Base-by-base conservation (phyloP, 805 yeast species). In the Zygotorulaspora chibaensis region DNA sequence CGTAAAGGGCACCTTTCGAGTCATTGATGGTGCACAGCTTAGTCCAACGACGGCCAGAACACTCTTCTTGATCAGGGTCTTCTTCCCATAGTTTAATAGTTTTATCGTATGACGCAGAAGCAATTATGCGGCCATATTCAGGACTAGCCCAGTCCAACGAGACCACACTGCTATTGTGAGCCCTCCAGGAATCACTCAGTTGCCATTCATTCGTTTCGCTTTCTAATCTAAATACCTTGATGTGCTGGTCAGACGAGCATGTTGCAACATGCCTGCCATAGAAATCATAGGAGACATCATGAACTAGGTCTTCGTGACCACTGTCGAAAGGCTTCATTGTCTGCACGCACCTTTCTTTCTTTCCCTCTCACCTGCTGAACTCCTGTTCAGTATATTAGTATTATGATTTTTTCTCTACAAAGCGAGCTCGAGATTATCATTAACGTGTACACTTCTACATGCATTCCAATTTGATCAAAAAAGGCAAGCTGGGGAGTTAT, bases 261-360 rank as follows among this genome's bases (percentile, higher is more conserved):
- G 97, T 91, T 2, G 98, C 99, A 46, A 93, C 72, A 50, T 89
- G 87, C 44, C 82, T 80, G 1, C 99, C 98, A 61, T 91, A 91
- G 67, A 84, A 91, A 66, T 93, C 96, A 66, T 90, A 93, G 16
- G 87, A 82, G 18, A 90, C 80, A 58, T 90, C 96, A 55, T 90
- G 95, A 37, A 91, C 81, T 45, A 91, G 74, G 64, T 93, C 99
- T 58, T 88, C 96, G 64, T 93, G 98, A 29, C 95, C 95, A 0
- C 96, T 85, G 12, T 83, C 74, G 56, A 91, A 84, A 3, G 96
- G 88, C 57, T 80, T 81, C 75, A 77, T 74, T 17, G 12, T n/a
- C 8, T 20, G 16, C 34, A 13, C 8, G 17, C 16, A 26, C 2
- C 17, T 6, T 26, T n/a, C 31, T 2, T 11, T 15, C 29, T 10